Evolutionary conservation across 441 rosid species (phyloP).

Genomic region (Populus trichocarpa): DNA sequence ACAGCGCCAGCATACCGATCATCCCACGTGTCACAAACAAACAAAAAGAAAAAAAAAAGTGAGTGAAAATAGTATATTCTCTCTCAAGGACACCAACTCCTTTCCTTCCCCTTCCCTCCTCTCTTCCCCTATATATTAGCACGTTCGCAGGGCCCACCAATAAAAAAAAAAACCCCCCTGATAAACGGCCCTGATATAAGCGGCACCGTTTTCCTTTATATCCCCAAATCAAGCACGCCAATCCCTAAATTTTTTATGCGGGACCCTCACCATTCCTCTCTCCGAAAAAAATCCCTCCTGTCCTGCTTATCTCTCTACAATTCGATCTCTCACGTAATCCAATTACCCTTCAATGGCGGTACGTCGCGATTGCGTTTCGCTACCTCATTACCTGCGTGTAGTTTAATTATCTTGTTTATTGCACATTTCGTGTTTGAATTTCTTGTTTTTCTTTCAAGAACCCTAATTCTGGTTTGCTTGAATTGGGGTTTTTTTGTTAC

Average conservation of each 20-base stretch:
- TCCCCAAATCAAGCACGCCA: background rate
- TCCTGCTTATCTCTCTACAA: conserved; percentile 6
- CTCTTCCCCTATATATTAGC: background rate
- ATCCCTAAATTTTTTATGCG: conserved; percentile 22
- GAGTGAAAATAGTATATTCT: background rate
- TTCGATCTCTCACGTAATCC: conserved; percentile 17
- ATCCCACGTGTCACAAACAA: too few species aligned
- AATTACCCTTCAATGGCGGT: conserved; percentile 39
- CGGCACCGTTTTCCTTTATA: background rate
- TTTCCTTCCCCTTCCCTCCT: background rate
- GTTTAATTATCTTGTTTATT: conserved; percentile 7
- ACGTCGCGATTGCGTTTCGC: conserved; percentile 14
- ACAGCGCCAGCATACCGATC: too few species aligned
- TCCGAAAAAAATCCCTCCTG: background rate
- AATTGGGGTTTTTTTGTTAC: conserved; percentile 17
- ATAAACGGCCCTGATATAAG: conserved; percentile 7
- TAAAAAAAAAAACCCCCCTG: background rate
- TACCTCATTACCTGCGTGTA: background rate
- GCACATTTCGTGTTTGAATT: background rate
- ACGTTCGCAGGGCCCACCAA: background rate
- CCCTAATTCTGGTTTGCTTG: conserved; percentile 10
- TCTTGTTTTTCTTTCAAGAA: conserved; percentile 5
- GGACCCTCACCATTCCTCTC: conserved; percentile 26
- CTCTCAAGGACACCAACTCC: background rate
- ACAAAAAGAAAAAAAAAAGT: too few species aligned